A percentile compares a stretch with the other conserved stretches of the same genome.
These are phyloP conservation scores for Rubia peregrina DNA, from an alignment of 305 asterid species.

Conservation along the genomic window DNA sequence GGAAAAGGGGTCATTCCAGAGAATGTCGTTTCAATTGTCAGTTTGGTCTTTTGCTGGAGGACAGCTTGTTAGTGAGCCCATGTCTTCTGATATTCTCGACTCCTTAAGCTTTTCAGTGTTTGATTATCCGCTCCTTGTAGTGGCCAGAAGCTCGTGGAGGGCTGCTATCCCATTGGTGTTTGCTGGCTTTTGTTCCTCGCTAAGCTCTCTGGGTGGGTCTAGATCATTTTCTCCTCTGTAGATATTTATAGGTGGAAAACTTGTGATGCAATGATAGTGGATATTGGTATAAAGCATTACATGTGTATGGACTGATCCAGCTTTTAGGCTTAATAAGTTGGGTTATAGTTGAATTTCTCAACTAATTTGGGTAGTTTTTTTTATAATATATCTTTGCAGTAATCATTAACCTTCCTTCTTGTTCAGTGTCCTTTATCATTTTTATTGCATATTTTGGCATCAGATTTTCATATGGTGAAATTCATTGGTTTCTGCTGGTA, in stretches of 20 bases:
- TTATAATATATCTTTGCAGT: conserved; percentile 16
- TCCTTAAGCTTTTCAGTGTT: background rate
- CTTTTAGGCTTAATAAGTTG: conserved; percentile 24
- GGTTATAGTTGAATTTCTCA: conserved; percentile 21
- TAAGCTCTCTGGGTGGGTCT: conserved; percentile 21
- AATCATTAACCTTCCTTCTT: conserved; percentile 6
- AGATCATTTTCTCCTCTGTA: conserved; percentile 36
- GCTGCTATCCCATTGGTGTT: conserved; percentile 4
- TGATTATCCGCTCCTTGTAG: background rate
- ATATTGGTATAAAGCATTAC: conserved; percentile 18
- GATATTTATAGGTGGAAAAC: conserved; percentile 38
- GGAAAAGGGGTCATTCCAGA: conserved; percentile 4
- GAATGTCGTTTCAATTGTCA: conserved; percentile 3
- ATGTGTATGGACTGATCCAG: conserved; percentile 19
- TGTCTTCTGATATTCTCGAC: conserved; percentile 10
- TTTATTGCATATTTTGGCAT: too few relatives aligned
- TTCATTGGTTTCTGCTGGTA: too few relatives aligned
- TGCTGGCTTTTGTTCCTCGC: conserved; percentile 1
- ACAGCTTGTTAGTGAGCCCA: conserved; percentile 29
- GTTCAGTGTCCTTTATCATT: too few relatives aligned
- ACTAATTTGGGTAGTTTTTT: conserved; percentile 16
- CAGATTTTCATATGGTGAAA: too few relatives aligned
- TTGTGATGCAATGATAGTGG: conserved; percentile 22
- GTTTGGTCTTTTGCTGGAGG: conserved; percentile 22
- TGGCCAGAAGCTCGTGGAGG: background rate